Percentiles rank a stretch among this genome's conserved stretches.
phyloP scores from a whole-genome alignment of 495 filamentous ascomycete genomes.

The Astrocystis sublimbata region DNA sequence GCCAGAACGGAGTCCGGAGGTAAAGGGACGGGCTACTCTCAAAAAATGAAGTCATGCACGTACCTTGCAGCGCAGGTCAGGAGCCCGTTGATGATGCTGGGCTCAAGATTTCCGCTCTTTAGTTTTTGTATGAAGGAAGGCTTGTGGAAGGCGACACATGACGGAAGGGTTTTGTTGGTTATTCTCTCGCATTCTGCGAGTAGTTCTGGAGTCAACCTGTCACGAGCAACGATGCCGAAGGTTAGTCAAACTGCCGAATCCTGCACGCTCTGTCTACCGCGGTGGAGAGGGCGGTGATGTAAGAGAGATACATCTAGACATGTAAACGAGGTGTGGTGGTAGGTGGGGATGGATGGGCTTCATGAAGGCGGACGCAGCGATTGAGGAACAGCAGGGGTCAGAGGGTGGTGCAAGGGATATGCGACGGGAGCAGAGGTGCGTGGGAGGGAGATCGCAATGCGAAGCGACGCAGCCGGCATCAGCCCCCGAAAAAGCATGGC shows the following conservation, averaged over 20 bases:
- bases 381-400: conserved; percentile 24
- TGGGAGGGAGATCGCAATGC: conserved; percentile 31
- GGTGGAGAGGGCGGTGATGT: too few relatives aligned
- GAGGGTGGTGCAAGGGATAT: conserved; percentile 26
- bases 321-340: too few relatives aligned
- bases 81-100: conserved; percentile 49
- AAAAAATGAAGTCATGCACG: conserved; percentile 19
- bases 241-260: conserved; percentile 29
- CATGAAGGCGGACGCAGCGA: conserved; percentile 7
- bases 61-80: conserved; percentile 52
- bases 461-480: conserved; percentile 33
- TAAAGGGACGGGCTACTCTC: background rate
- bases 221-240: conserved; percentile 26
- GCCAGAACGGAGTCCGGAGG: conserved; percentile 14
- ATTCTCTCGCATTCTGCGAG: conserved; percentile 53
- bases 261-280: too few relatives aligned
- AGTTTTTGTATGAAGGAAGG: conserved; percentile 53
- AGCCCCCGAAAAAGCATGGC: conserved; percentile 25
- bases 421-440: conserved; percentile 22
- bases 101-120: conserved; percentile 47
- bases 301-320: too few relatives aligned
- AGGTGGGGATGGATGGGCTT: too few relatives aligned
- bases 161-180: conserved; percentile 51
- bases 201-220: conserved; percentile 50
- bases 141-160: conserved; percentile 56